Percentiles rank a stretch among this genome's conserved stretches.
Evolutionary conservation across 2,329 filamentous ascomycete species (phyloP).

Genomic region (Rhynchosporium agropyri): DNA sequence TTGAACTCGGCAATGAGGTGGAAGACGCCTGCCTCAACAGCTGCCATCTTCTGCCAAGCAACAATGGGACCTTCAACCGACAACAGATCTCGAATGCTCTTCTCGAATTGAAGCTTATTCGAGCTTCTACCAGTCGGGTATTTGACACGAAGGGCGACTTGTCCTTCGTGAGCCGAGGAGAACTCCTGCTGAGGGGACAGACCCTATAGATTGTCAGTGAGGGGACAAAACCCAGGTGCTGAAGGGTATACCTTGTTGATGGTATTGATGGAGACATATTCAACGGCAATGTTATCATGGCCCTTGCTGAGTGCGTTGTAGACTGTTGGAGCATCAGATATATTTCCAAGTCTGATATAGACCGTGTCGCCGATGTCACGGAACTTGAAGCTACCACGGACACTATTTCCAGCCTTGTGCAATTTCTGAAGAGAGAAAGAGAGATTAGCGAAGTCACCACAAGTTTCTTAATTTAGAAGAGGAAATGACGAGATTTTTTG

Average conservation of each 20-base stretch:
- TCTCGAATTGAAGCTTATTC: constrained; percentile 42
- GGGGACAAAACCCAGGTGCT: neutral
- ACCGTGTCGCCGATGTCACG: constrained; percentile 26
- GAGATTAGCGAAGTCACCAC: neutral
- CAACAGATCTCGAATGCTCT: constrained; percentile 48
- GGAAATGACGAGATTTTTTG: neutral
- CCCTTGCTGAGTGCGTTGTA: constrained; percentile 32
- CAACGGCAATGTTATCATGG: constrained; percentile 31
- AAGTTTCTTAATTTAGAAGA: constrained; percentile 10
- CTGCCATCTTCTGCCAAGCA: constrained; percentile 51
- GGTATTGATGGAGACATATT: constrained; percentile 34
- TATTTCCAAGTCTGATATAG: constrained; percentile 32
- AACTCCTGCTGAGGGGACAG: constrained; percentile 5
- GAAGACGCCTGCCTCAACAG: constrained; percentile 49
- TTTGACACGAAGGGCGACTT: constrained; percentile 55
- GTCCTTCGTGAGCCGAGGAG: constrained; percentile 54
- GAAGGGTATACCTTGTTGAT: constrained; percentile 27
- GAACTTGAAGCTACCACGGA: constrained; percentile 24
- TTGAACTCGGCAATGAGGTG: constrained; percentile 31
- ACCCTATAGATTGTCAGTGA: constrained; percentile 1
- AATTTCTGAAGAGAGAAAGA: constrained; percentile 26
- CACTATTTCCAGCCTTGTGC: constrained; percentile 20
- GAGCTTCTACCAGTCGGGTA: constrained; percentile 30
- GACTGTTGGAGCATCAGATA: constrained; percentile 34
- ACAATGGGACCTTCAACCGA: constrained; percentile 54